phyloP scores from a whole-genome alignment of 129 eudicot species.

The Ambrosia artemisiifolia region DNA sequence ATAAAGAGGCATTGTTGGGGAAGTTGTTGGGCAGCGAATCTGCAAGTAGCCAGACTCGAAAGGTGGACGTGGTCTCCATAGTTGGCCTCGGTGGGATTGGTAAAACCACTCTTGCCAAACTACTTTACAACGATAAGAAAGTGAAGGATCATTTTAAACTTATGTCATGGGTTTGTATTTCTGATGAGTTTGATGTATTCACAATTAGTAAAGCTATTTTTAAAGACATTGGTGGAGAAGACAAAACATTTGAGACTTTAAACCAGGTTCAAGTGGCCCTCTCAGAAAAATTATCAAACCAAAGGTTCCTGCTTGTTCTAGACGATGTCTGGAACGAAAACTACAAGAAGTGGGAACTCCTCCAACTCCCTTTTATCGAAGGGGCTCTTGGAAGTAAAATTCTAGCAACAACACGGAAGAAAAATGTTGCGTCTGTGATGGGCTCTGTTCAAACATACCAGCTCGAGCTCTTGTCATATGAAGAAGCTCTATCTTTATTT shows the following conservation, averaged over 20 bases:
- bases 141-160: background rate
- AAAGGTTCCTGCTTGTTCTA: constrained; percentile 34
- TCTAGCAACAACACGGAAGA: constrained; percentile 40
- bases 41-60: background rate
- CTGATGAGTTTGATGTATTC: background rate
- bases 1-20: background rate
- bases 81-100: background rate
- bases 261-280: constrained; percentile 26
- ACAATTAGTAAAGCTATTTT: background rate
- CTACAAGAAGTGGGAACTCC: constrained; percentile 21
- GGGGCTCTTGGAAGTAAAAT: constrained; percentile 3
- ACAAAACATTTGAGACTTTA: background rate
- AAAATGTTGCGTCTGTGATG: background rate
- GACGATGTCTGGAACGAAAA: constrained; percentile 48
- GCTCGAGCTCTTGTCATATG: constrained; percentile 14
- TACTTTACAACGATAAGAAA: background rate
- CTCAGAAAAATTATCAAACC: background rate
- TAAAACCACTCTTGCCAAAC: background rate
- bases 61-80: background rate
- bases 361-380: constrained; percentile 17
- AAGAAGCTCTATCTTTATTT: background rate
- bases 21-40: background rate
- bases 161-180: background rate
- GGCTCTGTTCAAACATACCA: constrained; percentile 4
- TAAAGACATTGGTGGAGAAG: background rate